These are phyloP conservation scores for Xanthoconium separans DNA, from an alignment of 1,284 basidiomycete species.

Conservation along the genomic window DNA sequence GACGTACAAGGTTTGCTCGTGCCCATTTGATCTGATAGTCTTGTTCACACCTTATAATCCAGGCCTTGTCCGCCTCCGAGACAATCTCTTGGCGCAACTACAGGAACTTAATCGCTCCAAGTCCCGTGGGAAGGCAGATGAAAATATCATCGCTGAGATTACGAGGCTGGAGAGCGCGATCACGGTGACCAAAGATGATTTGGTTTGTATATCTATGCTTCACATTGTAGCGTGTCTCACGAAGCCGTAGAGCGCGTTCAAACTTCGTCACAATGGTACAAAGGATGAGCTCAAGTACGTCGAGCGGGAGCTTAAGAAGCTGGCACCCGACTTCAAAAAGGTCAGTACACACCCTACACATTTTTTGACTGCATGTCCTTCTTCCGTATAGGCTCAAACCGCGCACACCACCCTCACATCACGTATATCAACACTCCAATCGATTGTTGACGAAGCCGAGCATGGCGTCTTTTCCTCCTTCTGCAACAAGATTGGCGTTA, in stretches of 20 bases:
- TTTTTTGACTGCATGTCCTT: not conserved
- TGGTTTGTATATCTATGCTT: slow-evolving; percentile 48
- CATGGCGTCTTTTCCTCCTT: slow-evolving; percentile 80
- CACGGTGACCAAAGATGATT: slow-evolving; percentile 77
- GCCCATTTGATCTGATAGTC: not conserved
- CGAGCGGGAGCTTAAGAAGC: slow-evolving; percentile 66
- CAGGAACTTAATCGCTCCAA: slow-evolving; percentile 81
- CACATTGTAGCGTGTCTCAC: slow-evolving; percentile 1
- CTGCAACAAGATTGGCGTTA: slow-evolving; percentile 79
- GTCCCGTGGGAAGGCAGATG: slow-evolving; percentile 81
- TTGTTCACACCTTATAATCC: slow-evolving; percentile 4
- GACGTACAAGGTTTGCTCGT: slow-evolving; percentile 73
- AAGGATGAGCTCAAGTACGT: slow-evolving; percentile 80
- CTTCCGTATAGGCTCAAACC: slow-evolving; percentile 47
- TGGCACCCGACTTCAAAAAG: slow-evolving; percentile 66
- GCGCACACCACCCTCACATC: slow-evolving; percentile 52
- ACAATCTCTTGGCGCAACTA: slow-evolving; percentile 77
- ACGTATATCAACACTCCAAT: slow-evolving; percentile 58
- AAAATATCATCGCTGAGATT: slow-evolving; percentile 75
- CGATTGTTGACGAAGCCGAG: slow-evolving; percentile 74
- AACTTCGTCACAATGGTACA: slow-evolving; percentile 66
- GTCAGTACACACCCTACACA: slow-evolving; percentile 34
- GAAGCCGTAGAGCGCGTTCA: slow-evolving; percentile 53
- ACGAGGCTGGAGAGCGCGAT: slow-evolving; percentile 76
- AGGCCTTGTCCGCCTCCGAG: slow-evolving; percentile 75